Percentiles rank a stretch among this genome's conserved stretches.
phyloP scores from a whole-genome alignment of 2,329 filamentous ascomycete genomes.

The Penicillium sp. region DNA sequence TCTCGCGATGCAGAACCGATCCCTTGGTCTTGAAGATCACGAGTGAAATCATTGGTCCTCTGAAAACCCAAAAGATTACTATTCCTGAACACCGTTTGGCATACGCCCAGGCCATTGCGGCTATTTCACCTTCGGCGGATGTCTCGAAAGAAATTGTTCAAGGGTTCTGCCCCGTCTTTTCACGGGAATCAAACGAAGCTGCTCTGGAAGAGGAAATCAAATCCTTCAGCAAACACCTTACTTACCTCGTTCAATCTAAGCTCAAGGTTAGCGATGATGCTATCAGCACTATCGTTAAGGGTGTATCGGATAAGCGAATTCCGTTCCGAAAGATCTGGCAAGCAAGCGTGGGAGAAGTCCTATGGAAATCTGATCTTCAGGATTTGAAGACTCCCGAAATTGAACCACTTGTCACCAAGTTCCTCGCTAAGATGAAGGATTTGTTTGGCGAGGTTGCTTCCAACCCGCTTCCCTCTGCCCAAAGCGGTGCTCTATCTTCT shows the following conservation, averaged over 20 bases:
- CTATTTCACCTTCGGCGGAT: constrained; percentile 58
- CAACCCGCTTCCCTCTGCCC: constrained; percentile 75
- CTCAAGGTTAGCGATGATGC: constrained; percentile 64
- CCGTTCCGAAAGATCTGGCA: constrained; percentile 77
- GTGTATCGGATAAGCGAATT: constrained; percentile 79
- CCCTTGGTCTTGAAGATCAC: constrained; percentile 63
- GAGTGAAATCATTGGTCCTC: constrained; percentile 72
- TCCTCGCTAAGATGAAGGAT: constrained; percentile 54
- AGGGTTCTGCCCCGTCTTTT: constrained; percentile 65
- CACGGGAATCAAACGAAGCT: constrained; percentile 85
- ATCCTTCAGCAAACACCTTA: constrained; percentile 65
- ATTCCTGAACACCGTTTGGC: constrained; percentile 80
- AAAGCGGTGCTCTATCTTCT: constrained; percentile 76
- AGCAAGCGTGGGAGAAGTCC: constrained; percentile 66
- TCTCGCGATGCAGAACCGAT: constrained; percentile 60
- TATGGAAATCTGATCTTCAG: constrained; percentile 57
- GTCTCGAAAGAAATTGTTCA: constrained; percentile 66
- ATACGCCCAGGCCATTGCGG: constrained; percentile 75
- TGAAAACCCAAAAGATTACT: constrained; percentile 81
- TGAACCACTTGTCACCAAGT: constrained; percentile 49
- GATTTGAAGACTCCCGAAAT: constrained; percentile 50
- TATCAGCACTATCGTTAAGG: constrained; percentile 73
- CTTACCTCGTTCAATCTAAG: constrained; percentile 60
- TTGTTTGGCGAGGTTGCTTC: constrained; percentile 73
- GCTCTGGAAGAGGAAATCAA: constrained; percentile 74